These are phyloP conservation scores for Plantago ovata DNA, from an alignment of 257 asterid species.

Conservation along the genomic window DNA sequence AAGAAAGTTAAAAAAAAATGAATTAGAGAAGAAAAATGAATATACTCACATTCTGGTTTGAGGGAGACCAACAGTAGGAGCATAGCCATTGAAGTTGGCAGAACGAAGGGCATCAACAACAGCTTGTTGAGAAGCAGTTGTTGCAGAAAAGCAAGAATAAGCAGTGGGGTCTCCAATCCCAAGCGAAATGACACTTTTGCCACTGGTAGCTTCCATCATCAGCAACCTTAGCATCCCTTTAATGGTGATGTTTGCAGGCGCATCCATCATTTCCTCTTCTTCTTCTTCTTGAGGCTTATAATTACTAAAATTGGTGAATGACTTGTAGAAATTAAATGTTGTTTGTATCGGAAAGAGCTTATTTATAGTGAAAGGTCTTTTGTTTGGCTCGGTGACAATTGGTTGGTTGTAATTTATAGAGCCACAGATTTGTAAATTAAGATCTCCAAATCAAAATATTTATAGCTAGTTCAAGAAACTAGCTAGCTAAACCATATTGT, in stretches of 20 bases:
- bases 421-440: too few species aligned
- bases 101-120: constrained; percentile 53
- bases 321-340: too few species aligned
- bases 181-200: constrained; percentile 49
- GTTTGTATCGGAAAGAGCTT: too few species aligned
- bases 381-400: too few species aligned
- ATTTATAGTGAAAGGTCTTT: too few species aligned
- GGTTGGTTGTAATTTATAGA: too few species aligned
- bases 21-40: neutral
- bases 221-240: constrained; percentile 69
- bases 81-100: constrained; percentile 70
- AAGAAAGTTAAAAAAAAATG: neutral
- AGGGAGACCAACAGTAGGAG: constrained; percentile 85
- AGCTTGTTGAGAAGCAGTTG: constrained; percentile 53
- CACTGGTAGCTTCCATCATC: constrained; percentile 40
- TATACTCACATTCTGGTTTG: constrained; percentile 60
- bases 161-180: constrained; percentile 91
- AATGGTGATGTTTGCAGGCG: constrained; percentile 52
- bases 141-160: constrained; percentile 56
- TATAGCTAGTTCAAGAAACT: too few species aligned
- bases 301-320: too few species aligned
- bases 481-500: too few species aligned
- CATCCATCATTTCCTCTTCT: constrained; percentile 27
- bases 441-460: too few species aligned
- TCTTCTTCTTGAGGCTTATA: too few species aligned